Base-by-base conservation (phyloP, 108 stramenopile species). In the Epipyxis sp. region DNA sequence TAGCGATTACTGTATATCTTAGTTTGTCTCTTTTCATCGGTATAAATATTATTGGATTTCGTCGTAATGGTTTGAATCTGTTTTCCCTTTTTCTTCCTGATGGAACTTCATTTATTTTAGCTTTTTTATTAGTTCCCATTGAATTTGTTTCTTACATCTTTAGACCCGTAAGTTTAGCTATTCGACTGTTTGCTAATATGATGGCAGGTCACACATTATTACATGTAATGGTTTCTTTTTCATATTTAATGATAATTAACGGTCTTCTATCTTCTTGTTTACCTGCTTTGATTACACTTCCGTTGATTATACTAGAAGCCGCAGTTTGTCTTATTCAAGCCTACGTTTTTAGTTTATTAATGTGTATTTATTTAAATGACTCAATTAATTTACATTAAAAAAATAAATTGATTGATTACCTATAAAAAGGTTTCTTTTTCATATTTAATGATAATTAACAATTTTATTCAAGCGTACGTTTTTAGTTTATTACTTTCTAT, bases 341-440 rank as follows among this genome's bases (percentile, higher is more conserved):
- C 34, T 65, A 32, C 61, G 61, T 65, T 32, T 65, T 65, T 65
- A 65, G 61, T 32, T 16, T 65, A 32, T 32, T 65, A 65, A 65
- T 65, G 30, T 65, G 30, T 46, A 79, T 71, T 6, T 71, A 59
- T 40, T 39, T 72, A 59, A 79, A 79, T 50, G 0, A 72, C 71
- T 42, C 32, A 59, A 45, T 46, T 45, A 72, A 25, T 79, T 37
- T 79, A 79, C 69, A 72, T 46, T 79, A 27, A 46, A n/a, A n/a
- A n/a, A n/a, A n/a, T n/a, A n/a, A n/a, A n/a, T n/a, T n/a, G n/a
- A n/a, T n/a, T n/a, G n/a, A n/a, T n/a, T n/a, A n/a, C n/a, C n/a
- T n/a, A 65, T 32, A 32, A 32, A 32, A 32, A 32, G 61, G 61
- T 32, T 65, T 65, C 20, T 65, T 65, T 65, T n/a, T n/a, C n/a